Base-by-base conservation (phyloP, 2,329 filamentous ascomycete genomes). In the Eurotiales sp. region DNA sequence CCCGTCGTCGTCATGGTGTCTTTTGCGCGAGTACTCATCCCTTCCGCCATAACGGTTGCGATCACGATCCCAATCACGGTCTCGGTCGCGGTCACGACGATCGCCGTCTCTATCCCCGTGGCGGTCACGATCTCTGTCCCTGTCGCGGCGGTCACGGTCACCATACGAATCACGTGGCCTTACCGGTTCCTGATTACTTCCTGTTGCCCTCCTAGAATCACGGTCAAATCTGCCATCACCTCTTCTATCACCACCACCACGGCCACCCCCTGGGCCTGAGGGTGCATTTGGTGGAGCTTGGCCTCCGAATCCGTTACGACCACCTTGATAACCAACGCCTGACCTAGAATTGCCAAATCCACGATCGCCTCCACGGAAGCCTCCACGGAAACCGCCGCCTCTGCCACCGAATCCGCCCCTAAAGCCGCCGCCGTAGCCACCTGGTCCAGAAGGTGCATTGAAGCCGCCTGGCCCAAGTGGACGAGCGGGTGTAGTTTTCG, bases 141-240 rank as follows among this genome's bases (percentile, higher is more conserved):
- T 43, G 39, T 46, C 40, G 32, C 41, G 40, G 25, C 51, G 51
- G 29, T 53, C 51, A 49, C 75, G 61, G 50, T 72, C 70, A 50
- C 72, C 77, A 70, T 81, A 80, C 60, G 78, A 77, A 67, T 85
- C 83, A 62, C 84, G 73, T 48, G 83, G 82, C 64, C 87, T 85
- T 66, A 93, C 82, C 55, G 88, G 89, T 68, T 95, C 90, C 71
- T 87, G 86, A 72, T 95, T 93, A 74, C 88, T 88, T 58, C 88
- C 88, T 51, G 83, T 86, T 39, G 75, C 73, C 52, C 80, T 77
- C 54, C 79, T 71, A 59, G 65, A 71, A 60, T 82, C 78, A 58
- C 82, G 77, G 60, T 79, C 76, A 59, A 75, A 74, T 55, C 76
- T 68, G 50, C 64, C 64, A 55, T 73, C 74, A 54, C 50, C 53